Conservation (phyloP, 2,329 filamentous ascomycete genomes). For the Magnaporthiopsis incrustans region DNA sequence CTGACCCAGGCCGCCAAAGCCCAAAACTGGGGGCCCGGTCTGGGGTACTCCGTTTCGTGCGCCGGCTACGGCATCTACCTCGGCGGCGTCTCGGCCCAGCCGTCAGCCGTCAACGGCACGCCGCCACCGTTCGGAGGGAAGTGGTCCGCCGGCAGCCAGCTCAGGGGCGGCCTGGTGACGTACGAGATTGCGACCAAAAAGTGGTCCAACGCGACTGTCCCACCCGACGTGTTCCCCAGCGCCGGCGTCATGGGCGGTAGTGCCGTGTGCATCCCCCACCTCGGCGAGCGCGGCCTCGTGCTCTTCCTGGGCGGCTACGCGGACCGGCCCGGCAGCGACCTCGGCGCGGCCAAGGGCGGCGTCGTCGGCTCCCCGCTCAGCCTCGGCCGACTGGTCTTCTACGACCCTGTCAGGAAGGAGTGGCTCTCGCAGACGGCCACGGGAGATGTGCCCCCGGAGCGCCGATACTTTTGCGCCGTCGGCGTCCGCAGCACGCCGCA, state of each 20-base stretch:
- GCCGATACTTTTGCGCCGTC: constrained; percentile 25
- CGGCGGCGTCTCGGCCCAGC: not conserved
- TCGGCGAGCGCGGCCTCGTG: constrained; percentile 2
- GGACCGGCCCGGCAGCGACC: not conserved
- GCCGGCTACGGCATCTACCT: constrained; percentile 3
- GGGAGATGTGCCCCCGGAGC: constrained; percentile 19
- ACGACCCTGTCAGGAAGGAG: constrained; percentile 23
- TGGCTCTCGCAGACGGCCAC: constrained; percentile 28
- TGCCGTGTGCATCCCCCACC: constrained; percentile 4
- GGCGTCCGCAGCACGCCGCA: constrained; percentile 23
- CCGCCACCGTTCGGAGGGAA: not conserved
- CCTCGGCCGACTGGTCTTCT: constrained; percentile 23
- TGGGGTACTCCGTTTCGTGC: constrained; percentile 4
- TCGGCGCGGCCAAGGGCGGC: too few species aligned
- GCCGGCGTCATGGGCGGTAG: not conserved
- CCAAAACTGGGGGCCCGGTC: constrained; percentile 1
- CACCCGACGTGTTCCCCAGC: not conserved
- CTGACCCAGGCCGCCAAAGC: not conserved
- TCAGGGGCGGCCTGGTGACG: not conserved
- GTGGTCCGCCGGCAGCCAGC: not conserved
- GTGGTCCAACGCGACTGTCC: not conserved
- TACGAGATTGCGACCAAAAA: constrained; percentile 1
- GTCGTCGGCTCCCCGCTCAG: constrained; percentile 5
- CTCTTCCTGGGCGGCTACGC: constrained; percentile 6
- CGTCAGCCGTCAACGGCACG: not conserved